These are phyloP conservation scores for Plasmodium malariae DNA, from an alignment of 169 alveolate genomes.

Conservation along the genomic window DNA sequence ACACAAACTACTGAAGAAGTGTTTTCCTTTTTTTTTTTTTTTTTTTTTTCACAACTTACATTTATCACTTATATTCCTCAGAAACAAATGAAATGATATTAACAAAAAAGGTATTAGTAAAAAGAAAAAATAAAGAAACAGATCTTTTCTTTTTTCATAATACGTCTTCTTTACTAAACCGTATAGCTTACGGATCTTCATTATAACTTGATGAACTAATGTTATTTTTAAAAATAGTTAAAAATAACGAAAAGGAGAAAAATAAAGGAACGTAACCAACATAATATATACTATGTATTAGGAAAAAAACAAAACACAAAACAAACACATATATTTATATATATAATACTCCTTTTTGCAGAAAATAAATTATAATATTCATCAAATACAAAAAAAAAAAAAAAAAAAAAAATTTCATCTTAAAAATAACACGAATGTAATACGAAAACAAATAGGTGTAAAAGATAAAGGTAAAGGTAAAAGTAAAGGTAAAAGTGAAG, in stretches of 20 bases:
- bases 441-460: too few species aligned
- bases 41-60: constrained; percentile 24
- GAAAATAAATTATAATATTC: background rate
- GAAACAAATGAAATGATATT: constrained; percentile 48
- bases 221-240: constrained; percentile 15
- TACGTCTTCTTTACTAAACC: constrained; percentile 47
- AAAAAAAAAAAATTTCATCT: constrained; percentile 35
- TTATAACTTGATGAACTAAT: constrained; percentile 6
- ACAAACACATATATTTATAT: background rate
- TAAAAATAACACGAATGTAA: too few species aligned
- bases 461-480: too few species aligned
- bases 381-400: background rate
- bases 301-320: constrained; percentile 7
- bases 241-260: background rate
- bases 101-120: constrained; percentile 58
- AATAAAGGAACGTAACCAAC: background rate
- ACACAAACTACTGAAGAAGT: too few species aligned
- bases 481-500: too few species aligned
- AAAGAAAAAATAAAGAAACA: constrained; percentile 62
- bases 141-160: constrained; percentile 70
- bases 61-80: constrained; percentile 63
- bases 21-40: too few species aligned
- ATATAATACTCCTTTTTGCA: background rate
- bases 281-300: background rate
- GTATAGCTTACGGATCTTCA: constrained; percentile 67